A percentile compares a stretch with the other conserved stretches of the same genome.
Conservation (phyloP, 2,329 filamentous ascomycete species). For the Clathrospora elynae region DNA sequence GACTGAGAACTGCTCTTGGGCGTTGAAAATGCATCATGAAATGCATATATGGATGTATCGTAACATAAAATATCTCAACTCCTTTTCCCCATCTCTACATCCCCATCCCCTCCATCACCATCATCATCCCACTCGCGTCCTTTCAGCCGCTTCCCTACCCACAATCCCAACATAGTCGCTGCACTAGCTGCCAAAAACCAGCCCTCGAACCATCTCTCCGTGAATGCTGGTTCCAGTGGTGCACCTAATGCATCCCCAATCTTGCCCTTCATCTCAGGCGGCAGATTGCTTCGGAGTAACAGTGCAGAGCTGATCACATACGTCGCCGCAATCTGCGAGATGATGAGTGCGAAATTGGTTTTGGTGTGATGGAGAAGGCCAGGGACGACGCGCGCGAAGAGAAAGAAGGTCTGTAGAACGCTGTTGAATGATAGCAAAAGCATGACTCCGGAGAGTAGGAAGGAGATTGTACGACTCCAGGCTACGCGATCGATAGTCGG, state of each 20-base stretch:
- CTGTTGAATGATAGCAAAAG: conserved; percentile 80
- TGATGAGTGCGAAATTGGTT: conserved; percentile 77
- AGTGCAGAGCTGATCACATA: conserved; percentile 84
- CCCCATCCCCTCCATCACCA: conserved; percentile 52
- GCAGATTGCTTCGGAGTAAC: conserved; percentile 77
- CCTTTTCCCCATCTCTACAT: conserved; percentile 74
- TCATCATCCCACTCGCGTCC: conserved; percentile 47
- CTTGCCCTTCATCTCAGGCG: conserved; percentile 74
- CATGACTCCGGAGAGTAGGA: conserved; percentile 81
- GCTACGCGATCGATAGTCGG: conserved; percentile 79
- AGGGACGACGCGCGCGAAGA: conserved; percentile 78
- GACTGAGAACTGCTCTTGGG: too few relatives aligned
- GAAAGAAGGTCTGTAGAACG: conserved; percentile 81
- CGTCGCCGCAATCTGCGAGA: conserved; percentile 80
- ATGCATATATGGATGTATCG: too few relatives aligned
- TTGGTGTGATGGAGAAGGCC: conserved; percentile 73
- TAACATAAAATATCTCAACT: too few relatives aligned
- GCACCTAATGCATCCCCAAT: conserved; percentile 79
- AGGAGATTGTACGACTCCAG: conserved; percentile 85
- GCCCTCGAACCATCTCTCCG: conserved; percentile 84
- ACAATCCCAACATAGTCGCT: conserved; percentile 72
- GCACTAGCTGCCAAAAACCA: conserved; percentile 77
- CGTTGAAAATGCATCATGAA: too few relatives aligned
- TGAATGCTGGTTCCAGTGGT: conserved; percentile 72
- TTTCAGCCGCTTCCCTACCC: conserved; percentile 69